These are phyloP conservation scores for Lepidium aucheri DNA, from an alignment of 345 rosid genomes.

Conservation along the genomic window DNA sequence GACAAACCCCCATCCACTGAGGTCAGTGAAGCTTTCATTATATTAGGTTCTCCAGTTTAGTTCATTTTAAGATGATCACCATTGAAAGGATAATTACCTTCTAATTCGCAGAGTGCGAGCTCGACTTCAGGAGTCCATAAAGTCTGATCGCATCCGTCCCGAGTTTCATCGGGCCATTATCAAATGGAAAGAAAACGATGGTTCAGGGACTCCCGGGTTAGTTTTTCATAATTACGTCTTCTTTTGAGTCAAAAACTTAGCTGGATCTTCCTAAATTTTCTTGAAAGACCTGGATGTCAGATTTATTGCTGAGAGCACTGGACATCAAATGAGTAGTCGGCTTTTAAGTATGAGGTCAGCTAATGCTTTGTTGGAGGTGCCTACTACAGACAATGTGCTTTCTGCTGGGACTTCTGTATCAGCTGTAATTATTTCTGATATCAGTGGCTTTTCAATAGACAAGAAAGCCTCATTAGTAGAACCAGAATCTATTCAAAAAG, in stretches of 20 bases:
- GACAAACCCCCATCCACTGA: constrained; percentile 60
- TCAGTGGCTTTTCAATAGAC: constrained; percentile 24
- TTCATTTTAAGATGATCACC: neutral
- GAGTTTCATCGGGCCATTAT: constrained; percentile 76
- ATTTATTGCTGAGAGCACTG: constrained; percentile 91
- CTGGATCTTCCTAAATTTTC: neutral
- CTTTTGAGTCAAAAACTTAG: neutral
- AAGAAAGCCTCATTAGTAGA: constrained; percentile 26
- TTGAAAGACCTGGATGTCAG: constrained; percentile 33
- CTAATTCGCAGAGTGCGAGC: constrained; percentile 51
- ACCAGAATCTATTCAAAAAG: constrained; percentile 30
- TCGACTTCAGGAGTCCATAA: constrained; percentile 57
- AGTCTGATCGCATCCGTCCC: constrained; percentile 49
- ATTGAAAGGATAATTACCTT: neutral
- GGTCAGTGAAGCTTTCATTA: constrained; percentile 41
- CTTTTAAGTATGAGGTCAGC: constrained; percentile 91
- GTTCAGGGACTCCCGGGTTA: constrained; percentile 85
- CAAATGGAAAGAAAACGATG: constrained; percentile 75
- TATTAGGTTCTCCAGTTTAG: neutral
- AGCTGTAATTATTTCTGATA: constrained; percentile 60
- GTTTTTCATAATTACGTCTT: constrained; percentile 12
- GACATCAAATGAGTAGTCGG: constrained; percentile 83
- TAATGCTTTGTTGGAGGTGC: constrained; percentile 84
- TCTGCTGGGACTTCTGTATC: constrained; percentile 73
- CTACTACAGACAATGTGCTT: constrained; percentile 47